Percentiles rank a stretch among this genome's conserved stretches.
These are phyloP conservation scores for Melocanna baccifera DNA, from an alignment of 176 grass and related monocot species.

Conservation along the genomic window DNA sequence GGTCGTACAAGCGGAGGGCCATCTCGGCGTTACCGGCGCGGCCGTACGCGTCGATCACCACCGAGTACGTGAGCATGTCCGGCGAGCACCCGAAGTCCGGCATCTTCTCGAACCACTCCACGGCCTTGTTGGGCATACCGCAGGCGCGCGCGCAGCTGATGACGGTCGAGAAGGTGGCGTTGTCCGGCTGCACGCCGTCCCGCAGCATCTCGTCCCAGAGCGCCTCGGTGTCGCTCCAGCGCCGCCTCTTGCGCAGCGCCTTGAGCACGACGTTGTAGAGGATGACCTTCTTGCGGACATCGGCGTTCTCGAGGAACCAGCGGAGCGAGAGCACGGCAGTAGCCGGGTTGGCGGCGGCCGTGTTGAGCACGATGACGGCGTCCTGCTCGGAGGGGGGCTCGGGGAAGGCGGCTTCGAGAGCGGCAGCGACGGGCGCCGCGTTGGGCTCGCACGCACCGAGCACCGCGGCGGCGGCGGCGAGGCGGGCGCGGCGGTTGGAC, in stretches of 20 bases:
- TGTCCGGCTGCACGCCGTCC: constrained; percentile 62
- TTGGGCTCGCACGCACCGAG: constrained; percentile 49
- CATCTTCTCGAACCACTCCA: constrained; percentile 98
- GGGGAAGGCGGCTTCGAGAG: constrained; percentile 48
- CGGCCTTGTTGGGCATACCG: constrained; percentile 53
- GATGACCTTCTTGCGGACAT: constrained; percentile 57
- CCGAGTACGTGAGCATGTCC: constrained; percentile 61
- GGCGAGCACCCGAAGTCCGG: constrained; percentile 63
- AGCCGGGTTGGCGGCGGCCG: constrained; percentile 28
- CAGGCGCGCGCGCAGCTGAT: constrained; percentile 76
- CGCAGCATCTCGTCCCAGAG: constrained; percentile 67
- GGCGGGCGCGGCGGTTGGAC: constrained; percentile 29
- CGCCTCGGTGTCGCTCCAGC: constrained; percentile 56
- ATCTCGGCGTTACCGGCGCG: constrained; percentile 56
- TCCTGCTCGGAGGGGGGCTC: constrained; percentile 58
- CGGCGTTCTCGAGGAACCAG: constrained; percentile 65
- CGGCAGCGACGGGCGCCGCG: constrained; percentile 36
- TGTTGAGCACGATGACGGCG: constrained; percentile 79
- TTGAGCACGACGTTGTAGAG: constrained; percentile 91
- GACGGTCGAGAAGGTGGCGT: constrained; percentile 73
- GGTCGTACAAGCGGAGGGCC: constrained; percentile 70
- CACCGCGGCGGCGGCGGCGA: constrained; percentile 42
- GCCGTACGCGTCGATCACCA: constrained; percentile 76
- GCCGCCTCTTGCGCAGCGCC: constrained; percentile 61
- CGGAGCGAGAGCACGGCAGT: constrained; percentile 60